Conservation (phyloP, 106 monocot species). For the Amphibolis antarctica region DNA sequence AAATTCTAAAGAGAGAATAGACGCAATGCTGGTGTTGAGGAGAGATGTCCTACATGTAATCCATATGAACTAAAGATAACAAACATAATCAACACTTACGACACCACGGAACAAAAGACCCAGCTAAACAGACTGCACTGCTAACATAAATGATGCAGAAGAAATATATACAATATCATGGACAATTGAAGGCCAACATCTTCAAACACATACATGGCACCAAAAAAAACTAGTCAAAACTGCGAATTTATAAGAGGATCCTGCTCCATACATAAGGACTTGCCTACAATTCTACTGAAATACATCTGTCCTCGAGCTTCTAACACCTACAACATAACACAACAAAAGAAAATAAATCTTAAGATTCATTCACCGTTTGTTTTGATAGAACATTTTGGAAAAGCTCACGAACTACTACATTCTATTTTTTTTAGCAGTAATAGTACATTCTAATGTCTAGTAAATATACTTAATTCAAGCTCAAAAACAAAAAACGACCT, state of each 20-base stretch:
- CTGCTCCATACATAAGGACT: not conserved
- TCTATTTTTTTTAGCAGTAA: no score
- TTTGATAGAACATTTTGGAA: not conserved
- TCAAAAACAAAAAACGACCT: not conserved
- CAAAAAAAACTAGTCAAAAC: conserved; percentile 1
- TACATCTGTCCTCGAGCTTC: not conserved
- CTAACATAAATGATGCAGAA: not conserved
- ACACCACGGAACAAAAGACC: not conserved
- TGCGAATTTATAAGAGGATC: not conserved
- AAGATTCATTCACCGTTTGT: not conserved
- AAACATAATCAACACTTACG: not conserved
- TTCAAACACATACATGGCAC: not conserved
- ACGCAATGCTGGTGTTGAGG: no score
- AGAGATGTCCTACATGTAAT: no score
- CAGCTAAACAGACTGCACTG: not conserved
- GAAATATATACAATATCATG: conserved; percentile 1
- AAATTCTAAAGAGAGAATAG: no score
- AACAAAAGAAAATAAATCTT: not conserved
- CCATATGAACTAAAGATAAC: not conserved
- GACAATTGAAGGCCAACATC: not conserved
- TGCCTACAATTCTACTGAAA: not conserved
- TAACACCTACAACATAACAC: not conserved
- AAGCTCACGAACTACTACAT: no score
- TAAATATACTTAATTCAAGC: not conserved
- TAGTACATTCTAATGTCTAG: no score